Evolutionary conservation across 2,329 filamentous ascomycete genomes (phyloP), one percentile per base, ranked within the genome.

Genomic region (Exserohilum turcica): DNA sequence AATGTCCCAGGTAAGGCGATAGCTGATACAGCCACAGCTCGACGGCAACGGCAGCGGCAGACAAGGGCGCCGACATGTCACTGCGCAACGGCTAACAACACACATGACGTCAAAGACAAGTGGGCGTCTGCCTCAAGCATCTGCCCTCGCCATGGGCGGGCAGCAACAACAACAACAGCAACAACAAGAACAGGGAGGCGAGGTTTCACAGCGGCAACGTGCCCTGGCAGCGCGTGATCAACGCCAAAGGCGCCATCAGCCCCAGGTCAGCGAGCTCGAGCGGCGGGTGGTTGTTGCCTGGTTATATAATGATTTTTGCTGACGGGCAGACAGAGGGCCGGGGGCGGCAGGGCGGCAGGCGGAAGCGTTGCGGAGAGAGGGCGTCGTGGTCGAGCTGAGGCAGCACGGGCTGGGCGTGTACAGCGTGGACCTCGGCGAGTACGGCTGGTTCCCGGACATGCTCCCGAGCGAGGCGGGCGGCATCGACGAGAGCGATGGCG

Each of bases 171-270:
- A 73, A 76, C 48, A 76, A 73, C 31, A 75, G 75, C 38, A 73
- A 76, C 57, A 68, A 74, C 48, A 76, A 73, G 29, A 75, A 75
- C 38, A 73, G 76, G 47, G 66, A 57, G 73, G 57, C 71, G 33
- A 65, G 77, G 52, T 95, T 88, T 77, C 88, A 96, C 73, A 80
- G 83, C 54, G 80, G 79, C 19, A 97, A 88, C 60, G 93, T 97
- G 3, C 93, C 93, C 0, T 97, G 93, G 93, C 93, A 97, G 78
- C 82, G 94, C 52, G 90, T 97, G 54, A 89, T 97, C 71, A 96
- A 93, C 73, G 79, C 90, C 12, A 93, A 90, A 75, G 92, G 93
- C 18, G 80, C 85, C 54, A 95, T 97, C 62, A 96, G 92, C 38
- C 89, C 89, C 6, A 85, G 92, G 91, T 93, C 68, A 62, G 78